Conservation (phyloP, 352 stramenopile genomes). For the Globisporangium middletonii region DNA sequence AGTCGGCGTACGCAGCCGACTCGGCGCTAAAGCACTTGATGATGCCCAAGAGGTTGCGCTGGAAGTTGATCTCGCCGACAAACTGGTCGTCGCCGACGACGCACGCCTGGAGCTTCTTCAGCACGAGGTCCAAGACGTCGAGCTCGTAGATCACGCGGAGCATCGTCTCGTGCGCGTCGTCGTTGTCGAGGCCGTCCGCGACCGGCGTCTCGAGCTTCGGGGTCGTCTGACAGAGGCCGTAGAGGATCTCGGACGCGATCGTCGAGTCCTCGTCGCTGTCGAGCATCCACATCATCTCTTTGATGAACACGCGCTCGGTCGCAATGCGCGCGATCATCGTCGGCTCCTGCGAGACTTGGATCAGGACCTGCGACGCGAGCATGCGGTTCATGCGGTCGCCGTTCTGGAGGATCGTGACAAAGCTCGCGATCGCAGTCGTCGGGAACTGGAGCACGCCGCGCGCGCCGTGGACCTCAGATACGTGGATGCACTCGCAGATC, state of each 20-base stretch:
- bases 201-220: slow-evolving; percentile 13
- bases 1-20: slow-evolving; percentile 46
- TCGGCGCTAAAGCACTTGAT: slow-evolving; percentile 68
- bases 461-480: slow-evolving; percentile 28
- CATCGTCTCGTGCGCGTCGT: slow-evolving; percentile 31
- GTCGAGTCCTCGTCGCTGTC: slow-evolving; percentile 66
- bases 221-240: slow-evolving; percentile 51
- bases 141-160: slow-evolving; percentile 54
- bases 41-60: slow-evolving; percentile 71
- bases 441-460: slow-evolving; percentile 52
- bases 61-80: slow-evolving; percentile 71
- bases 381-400: slow-evolving; percentile 60
- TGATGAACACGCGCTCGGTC: slow-evolving; percentile 53
- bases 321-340: slow-evolving; percentile 46
- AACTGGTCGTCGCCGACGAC: slow-evolving; percentile 63
- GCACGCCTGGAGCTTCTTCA: slow-evolving; percentile 66
- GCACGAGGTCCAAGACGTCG: slow-evolving; percentile 54
- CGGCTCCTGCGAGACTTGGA: slow-evolving; percentile 56
- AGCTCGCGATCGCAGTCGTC: slow-evolving; percentile 42
- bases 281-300: slow-evolving; percentile 68
- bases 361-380: slow-evolving; percentile 61
- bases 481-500: slow-evolving; percentile 68
- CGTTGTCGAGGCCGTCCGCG: slow-evolving; percentile 4
- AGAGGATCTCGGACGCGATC: slow-evolving; percentile 70
- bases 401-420: slow-evolving; percentile 57